Conservation (phyloP, 768 basidiomycete genomes). For the Hygrophoropsis aurantiaca region DNA sequence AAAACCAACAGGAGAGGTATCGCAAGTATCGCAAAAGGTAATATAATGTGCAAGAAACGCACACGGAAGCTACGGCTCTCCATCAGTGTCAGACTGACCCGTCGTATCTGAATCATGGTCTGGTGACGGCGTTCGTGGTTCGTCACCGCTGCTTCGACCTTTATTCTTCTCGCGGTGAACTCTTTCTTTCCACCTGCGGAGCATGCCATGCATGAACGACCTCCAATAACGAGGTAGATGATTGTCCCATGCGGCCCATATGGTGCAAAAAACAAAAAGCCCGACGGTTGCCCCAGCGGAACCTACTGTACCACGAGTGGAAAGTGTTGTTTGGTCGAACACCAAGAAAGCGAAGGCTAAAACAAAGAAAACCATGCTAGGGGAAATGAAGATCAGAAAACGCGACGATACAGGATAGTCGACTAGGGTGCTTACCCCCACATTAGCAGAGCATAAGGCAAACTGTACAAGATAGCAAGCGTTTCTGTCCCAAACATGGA, state of each 20-base stretch:
- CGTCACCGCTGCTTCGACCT: not conserved
- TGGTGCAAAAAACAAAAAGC: not conserved
- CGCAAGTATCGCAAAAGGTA: no score
- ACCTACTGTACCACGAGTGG: conserved; percentile 1
- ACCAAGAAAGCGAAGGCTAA: conserved; percentile 7
- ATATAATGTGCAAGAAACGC: no score
- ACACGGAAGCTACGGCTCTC: not conserved
- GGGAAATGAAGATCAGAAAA: not conserved
- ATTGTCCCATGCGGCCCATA: conserved; percentile 7
- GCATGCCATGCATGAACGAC: not conserved
- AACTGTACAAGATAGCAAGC: conserved; percentile 29
- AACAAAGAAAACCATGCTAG: conserved; percentile 11
- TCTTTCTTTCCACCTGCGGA: not conserved
- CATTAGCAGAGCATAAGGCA: conserved; percentile 31
- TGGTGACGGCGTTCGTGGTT: not conserved
- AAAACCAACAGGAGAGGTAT: no score
- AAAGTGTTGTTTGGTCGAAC: conserved; percentile 1
- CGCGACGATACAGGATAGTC: not conserved
- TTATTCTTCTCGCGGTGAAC: no score
- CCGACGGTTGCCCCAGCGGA: conserved; percentile 1
- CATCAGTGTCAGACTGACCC: not conserved
- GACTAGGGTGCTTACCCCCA: conserved; percentile 21
- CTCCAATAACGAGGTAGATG: conserved; percentile 2
- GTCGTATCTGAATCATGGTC: not conserved
- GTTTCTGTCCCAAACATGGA: conserved; percentile 21